phyloP scores from a whole-genome alignment of 1,284 basidiomycete genomes.

The Cryptococcus sp. region DNA sequence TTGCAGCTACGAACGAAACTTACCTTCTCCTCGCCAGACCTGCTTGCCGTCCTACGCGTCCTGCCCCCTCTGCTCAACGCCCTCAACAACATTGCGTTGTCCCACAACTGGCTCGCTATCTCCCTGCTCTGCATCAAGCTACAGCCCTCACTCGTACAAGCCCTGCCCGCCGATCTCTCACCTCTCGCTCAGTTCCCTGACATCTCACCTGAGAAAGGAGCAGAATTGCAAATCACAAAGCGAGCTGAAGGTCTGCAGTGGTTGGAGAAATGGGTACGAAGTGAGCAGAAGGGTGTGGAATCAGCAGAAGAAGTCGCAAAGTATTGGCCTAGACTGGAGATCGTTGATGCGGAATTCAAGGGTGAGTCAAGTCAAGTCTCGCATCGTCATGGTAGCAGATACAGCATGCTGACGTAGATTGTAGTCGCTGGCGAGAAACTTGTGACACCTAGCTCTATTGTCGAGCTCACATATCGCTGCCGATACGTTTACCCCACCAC shows the following conservation, averaged over 20 bases:
- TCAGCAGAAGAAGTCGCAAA: conserved; percentile 71
- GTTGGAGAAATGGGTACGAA: conserved; percentile 54
- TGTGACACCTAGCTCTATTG: conserved; percentile 85
- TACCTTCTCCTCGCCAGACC: conserved; percentile 59
- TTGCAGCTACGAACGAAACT: conserved; percentile 20
- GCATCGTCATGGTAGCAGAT: neutral
- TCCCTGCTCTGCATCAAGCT: conserved; percentile 78
- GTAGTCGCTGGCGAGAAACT: conserved; percentile 86
- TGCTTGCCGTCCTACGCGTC: conserved; percentile 67
- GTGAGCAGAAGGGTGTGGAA: conserved; percentile 59
- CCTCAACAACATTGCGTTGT: conserved; percentile 76
- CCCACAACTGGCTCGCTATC: conserved; percentile 89
- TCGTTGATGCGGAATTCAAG: conserved; percentile 85
- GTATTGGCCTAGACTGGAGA: conserved; percentile 74
- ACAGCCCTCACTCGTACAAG: conserved; percentile 83
- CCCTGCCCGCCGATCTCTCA: conserved; percentile 64
- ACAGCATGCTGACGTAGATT: conserved; percentile 7
- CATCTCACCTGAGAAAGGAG: conserved; percentile 59
- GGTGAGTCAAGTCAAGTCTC: conserved; percentile 66
- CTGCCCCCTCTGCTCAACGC: conserved; percentile 76
- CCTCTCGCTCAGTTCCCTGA: conserved; percentile 74
- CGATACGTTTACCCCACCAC: conserved; percentile 43
- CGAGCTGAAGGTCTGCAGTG: conserved; percentile 60
- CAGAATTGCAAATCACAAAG: conserved; percentile 56
- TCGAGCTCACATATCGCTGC: conserved; percentile 78